Conservation (phyloP, 1,139 yeast genomes). For the Martiniozyma asiatica region DNA sequence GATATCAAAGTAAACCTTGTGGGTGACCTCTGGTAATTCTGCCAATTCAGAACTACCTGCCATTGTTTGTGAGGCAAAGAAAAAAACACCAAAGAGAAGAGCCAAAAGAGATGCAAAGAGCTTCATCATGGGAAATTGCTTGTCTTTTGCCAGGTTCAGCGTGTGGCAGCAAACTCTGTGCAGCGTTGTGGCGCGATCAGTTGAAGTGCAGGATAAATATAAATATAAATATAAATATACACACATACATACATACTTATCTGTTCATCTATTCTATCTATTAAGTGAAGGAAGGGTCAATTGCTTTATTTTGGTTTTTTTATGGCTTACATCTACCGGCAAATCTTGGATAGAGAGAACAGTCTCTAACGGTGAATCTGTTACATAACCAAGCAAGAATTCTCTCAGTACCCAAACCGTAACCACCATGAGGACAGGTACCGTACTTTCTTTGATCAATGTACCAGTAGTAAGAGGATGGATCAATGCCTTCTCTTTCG, state of each 20-base stretch:
- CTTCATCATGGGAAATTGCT: too few relatives aligned
- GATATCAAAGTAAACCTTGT: slow-evolving; percentile 78
- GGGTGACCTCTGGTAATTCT: slow-evolving; percentile 50
- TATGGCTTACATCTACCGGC: slow-evolving; percentile 96
- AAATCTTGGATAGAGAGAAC: slow-evolving; percentile 95
- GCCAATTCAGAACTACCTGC: slow-evolving; percentile 11
- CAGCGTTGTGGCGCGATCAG: too few relatives aligned
- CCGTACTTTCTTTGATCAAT: slow-evolving; percentile 94
- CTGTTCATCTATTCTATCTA: not conserved
- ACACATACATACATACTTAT: not conserved
- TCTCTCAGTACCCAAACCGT: slow-evolving; percentile 97
- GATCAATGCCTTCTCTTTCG: slow-evolving; percentile 80
- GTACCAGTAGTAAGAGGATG: slow-evolving; percentile 86
- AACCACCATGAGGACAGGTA: slow-evolving; percentile 97
- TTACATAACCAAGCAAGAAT: slow-evolving; percentile 96
- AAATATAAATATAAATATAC: not conserved
- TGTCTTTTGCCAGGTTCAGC: too few relatives aligned
- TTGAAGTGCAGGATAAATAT: too few relatives aligned
- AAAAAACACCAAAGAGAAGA: slow-evolving; percentile 13
- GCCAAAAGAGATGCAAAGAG: slow-evolving; percentile 14
- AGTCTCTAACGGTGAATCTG: slow-evolving; percentile 95
- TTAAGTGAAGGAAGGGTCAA: not conserved
- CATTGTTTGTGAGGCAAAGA: slow-evolving; percentile 13
- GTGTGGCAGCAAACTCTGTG: too few relatives aligned
- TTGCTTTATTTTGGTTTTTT: too few relatives aligned